Conservation (phyloP, 495 filamentous ascomycete species). For the Xylaria sp. region DNA sequence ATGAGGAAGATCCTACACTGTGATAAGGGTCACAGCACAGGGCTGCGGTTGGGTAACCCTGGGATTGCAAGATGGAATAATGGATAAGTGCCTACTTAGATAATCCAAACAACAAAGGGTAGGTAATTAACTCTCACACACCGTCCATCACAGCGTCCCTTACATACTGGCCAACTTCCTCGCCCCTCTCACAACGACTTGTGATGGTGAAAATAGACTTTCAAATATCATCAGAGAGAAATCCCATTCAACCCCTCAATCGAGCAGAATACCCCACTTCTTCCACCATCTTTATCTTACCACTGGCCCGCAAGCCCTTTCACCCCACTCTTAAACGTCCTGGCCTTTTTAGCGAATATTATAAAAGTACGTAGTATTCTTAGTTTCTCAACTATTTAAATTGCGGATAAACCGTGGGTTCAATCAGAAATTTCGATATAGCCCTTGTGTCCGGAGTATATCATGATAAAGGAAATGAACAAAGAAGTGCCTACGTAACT, state of each 20-base stretch:
- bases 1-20: neutral
- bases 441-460: neutral
- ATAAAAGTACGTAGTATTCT: neutral
- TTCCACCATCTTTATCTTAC: neutral
- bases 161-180: no score
- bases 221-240: neutral
- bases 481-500: neutral
- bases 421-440: neutral
- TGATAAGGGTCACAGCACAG: neutral
- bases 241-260: neutral
- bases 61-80: neutral
- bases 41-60: no score
- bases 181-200: neutral
- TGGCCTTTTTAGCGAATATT: neutral
- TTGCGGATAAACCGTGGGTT: neutral
- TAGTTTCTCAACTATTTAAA: neutral
- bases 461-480: neutral
- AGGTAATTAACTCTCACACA: neutral
- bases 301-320: neutral
- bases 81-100: no score
- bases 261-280: neutral
- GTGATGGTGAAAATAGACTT: neutral
- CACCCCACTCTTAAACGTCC: neutral
- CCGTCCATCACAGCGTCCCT: neutral
- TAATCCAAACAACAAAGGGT: no score